Evolutionary conservation across 768 basidiomycete genomes (phyloP).

Genomic region (Tricholoma furcatifolium): DNA sequence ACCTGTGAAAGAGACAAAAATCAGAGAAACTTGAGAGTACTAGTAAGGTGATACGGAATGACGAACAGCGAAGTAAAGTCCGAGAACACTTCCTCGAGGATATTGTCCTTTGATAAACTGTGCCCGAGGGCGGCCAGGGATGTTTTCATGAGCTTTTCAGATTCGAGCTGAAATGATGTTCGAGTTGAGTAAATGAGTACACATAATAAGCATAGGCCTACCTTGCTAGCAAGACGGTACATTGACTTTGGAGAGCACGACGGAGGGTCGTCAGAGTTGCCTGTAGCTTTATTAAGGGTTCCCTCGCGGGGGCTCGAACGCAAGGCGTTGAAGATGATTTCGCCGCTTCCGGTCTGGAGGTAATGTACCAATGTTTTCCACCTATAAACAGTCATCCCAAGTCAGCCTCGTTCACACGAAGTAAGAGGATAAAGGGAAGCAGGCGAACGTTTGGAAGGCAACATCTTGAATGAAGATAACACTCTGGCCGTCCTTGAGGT

Average conservation of each 20-base stretch:
- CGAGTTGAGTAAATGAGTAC: too few species aligned
- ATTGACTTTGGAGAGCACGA: neutral
- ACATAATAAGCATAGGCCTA: neutral
- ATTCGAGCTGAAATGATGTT: neutral
- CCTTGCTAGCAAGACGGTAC: neutral
- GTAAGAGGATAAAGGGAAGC: neutral
- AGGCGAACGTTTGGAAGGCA: neutral
- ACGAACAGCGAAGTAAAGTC: neutral
- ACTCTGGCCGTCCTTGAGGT: neutral
- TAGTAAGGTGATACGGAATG: neutral
- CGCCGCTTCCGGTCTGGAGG: neutral
- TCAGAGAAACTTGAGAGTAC: too few species aligned
- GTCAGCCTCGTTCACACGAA: neutral
- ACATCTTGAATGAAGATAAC: neutral
- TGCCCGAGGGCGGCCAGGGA: neutral
- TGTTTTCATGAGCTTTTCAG: neutral
- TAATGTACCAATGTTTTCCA: neutral
- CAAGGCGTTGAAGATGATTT: neutral
- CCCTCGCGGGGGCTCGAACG: too few species aligned
- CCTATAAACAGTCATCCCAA: neutral
- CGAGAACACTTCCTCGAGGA: neutral
- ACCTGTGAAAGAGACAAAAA: constrained; percentile 3
- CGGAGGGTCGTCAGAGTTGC: neutral
- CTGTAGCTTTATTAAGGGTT: too few species aligned
- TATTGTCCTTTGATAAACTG: neutral